Evolutionary conservation across 768 basidiomycete species (phyloP), one percentile per base, ranked within the genome.

Genomic region (Russula vinacea): DNA sequence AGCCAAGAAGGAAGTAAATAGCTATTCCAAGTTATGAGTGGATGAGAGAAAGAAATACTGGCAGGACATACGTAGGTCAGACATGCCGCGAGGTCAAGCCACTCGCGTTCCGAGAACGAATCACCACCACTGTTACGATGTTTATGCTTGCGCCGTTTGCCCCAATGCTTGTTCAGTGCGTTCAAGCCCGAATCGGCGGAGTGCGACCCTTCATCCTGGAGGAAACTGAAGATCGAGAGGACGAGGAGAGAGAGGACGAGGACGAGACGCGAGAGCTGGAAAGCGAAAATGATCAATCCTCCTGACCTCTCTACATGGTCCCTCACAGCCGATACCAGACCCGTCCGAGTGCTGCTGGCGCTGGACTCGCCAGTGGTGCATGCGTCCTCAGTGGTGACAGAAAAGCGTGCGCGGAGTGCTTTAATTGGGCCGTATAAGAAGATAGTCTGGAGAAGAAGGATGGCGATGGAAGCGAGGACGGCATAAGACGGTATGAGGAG

Each of bases 211-310:
- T 78, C 71, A 42, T 76, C 73, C 19, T 74, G 57, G 26, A 78
- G 65, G 44, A 81, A 69, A 26, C 79, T 76, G 2, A 78, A 78
- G 56, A 82, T 73, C 9, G 81, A 82, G 17, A 87, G 70, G 5
- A 74, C 79, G 26, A 87, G 74, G n/a, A 87, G 76, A 3, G 75
- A 72, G 32, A 80, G 72, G 55, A 79, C 78, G 33, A 78, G 77
- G 3, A 81, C 58, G 5, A 84, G 73, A 26, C 86, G 77, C 1
- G 75, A 67, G 37, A 83, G 57, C 66, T 80, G 81, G 73, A 79
- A 80, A 16, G 70, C 70, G 71, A 83, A 84, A 29, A 83, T 79
- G 16, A 73, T 71, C 5, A 71, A 65, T 11, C 84, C 85, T 5
- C 83, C 81, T 58, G 81, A 78, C 14, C 72, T 67, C 17, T 69